phyloP scores from a whole-genome alignment of 2,329 filamentous ascomycete species.

The Ceratocystis destructans region DNA sequence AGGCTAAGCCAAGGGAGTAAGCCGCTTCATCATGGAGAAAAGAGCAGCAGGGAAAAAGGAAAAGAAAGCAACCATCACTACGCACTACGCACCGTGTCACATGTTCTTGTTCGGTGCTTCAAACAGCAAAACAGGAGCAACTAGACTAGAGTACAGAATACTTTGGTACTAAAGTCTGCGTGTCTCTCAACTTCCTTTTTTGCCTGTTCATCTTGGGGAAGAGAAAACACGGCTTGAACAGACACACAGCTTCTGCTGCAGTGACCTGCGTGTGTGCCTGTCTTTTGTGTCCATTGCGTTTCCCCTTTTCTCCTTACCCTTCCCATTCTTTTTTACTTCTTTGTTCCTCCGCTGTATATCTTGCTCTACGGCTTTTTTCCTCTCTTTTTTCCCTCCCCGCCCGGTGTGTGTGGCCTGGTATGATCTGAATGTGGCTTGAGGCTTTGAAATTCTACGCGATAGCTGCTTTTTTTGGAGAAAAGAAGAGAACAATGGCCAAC shows the following conservation, averaged over 20 bases:
- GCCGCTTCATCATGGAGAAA: not conserved
- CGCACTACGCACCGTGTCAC: not conserved
- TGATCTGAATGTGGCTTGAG: not conserved
- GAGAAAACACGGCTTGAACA: not conserved
- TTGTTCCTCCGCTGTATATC: not conserved
- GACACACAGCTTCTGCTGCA: not conserved
- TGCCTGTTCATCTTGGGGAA: not conserved
- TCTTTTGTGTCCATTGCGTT: not conserved
- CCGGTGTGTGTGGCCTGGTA: not conserved
- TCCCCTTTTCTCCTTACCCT: not conserved
- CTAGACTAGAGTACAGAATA: not conserved
- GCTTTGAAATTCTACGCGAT: not conserved
- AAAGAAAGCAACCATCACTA: not conserved
- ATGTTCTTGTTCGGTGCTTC: not conserved
- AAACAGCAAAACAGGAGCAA: not conserved
- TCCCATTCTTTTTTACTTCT: not conserved
- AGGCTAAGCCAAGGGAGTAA: not conserved
- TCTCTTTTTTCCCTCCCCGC: not conserved
- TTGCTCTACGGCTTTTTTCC: not conserved
- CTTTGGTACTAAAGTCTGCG: not conserved
- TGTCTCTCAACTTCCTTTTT: not conserved
- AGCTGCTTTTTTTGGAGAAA: not conserved
- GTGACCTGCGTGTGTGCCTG: conserved; percentile 3
- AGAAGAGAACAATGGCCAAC: not conserved
- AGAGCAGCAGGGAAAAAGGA: not conserved